phyloP scores from a whole-genome alignment of 169 alveolate species.

The Plasmodium knowlesi region DNA sequence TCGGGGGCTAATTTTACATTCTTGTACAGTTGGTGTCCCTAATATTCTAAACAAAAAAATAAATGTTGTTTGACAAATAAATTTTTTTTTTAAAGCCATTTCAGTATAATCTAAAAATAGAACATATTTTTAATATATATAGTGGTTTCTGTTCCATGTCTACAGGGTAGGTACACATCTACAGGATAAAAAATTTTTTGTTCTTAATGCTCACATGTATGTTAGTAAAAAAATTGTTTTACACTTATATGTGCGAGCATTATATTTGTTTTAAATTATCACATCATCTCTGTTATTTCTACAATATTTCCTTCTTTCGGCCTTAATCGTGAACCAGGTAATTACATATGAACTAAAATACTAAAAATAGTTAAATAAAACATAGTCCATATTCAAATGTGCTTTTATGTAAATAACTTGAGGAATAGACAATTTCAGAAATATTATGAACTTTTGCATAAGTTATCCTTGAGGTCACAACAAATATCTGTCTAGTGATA shows the following conservation, averaged over 20 bases:
- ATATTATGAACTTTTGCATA: neutral
- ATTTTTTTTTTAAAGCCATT: neutral
- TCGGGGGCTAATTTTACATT: neutral
- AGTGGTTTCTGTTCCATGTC: neutral
- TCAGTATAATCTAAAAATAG: neutral
- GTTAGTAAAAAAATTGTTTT: neutral
- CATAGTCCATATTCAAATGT: neutral
- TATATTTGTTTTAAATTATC: neutral
- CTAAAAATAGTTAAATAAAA: neutral
- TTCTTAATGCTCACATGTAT: neutral
- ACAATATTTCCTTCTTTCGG: neutral
- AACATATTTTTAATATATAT: neutral
- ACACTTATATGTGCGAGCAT: neutral
- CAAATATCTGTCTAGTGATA: neutral
- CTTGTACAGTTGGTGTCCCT: neutral
- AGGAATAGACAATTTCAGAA: neutral
- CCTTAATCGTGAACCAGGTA: neutral
- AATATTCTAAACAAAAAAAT: neutral
- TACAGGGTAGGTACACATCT: neutral
- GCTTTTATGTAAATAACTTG: neutral
- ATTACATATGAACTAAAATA: neutral
- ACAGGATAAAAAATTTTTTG: neutral
- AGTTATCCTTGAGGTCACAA: neutral
- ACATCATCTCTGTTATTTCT: neutral
- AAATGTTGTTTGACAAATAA: neutral